phyloP scores from a whole-genome alignment of 495 filamentous ascomycete species.

The Podospora bellae-mahoneyi region DNA sequence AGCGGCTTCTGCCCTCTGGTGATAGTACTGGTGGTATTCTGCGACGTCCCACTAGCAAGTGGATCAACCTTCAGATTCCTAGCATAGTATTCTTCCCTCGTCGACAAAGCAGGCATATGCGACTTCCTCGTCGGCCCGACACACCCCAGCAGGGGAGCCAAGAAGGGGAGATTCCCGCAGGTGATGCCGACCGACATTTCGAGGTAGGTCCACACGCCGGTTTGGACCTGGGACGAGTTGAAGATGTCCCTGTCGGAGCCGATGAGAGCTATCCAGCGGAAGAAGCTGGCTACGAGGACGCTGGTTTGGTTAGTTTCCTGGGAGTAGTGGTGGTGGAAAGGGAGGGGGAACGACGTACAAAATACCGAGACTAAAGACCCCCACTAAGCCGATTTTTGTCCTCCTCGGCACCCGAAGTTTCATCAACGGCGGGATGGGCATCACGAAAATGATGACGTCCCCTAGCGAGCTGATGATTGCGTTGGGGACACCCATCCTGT shows the following conservation, averaged over 20 bases:
- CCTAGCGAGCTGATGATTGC: slow-evolving; percentile 10
- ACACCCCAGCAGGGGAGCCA: slow-evolving; percentile 18
- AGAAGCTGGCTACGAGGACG: slow-evolving; percentile 14
- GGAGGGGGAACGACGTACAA: slow-evolving; percentile 13
- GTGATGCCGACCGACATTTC: slow-evolving; percentile 24
- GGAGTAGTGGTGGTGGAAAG: neutral
- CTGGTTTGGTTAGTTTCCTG: slow-evolving; percentile 9
- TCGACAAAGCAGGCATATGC: neutral
- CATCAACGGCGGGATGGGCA: slow-evolving; percentile 21
- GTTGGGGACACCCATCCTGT: slow-evolving; percentile 14
- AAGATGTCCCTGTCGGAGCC: slow-evolving; percentile 5
- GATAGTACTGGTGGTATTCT: neutral
- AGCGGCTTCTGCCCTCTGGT: neutral
- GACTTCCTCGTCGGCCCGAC: slow-evolving; percentile 2
- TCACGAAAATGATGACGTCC: slow-evolving; percentile 20
- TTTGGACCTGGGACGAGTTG: slow-evolving; percentile 15
- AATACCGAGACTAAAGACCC: slow-evolving; percentile 16
- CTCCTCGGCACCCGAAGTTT: slow-evolving; percentile 15
- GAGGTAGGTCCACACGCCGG: slow-evolving; percentile 23
- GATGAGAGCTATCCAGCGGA: slow-evolving; percentile 17
- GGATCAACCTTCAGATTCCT: neutral
- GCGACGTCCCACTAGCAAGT: neutral
- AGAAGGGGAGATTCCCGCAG: slow-evolving; percentile 23
- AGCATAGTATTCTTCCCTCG: neutral
- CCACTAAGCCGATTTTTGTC: slow-evolving; percentile 14